Percentiles rank a stretch among this genome's conserved stretches.
Evolutionary conservation across 2,329 filamentous ascomycete genomes (phyloP).

Genomic region (Epichloe elymi): DNA sequence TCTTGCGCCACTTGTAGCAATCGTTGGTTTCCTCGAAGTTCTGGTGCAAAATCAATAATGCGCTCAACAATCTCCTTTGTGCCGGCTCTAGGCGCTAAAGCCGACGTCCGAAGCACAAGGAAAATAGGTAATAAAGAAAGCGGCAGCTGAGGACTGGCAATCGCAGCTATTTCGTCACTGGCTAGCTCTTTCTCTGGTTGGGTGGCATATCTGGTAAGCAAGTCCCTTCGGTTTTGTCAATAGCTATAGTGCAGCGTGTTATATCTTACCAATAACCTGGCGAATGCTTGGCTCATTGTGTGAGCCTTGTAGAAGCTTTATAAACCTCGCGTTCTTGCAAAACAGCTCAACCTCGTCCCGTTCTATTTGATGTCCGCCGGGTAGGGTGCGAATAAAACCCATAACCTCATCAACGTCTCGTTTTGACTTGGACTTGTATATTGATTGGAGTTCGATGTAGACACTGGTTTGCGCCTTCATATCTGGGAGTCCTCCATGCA

Average conservation of each 20-base stretch:
- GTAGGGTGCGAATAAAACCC: constrained; percentile 40
- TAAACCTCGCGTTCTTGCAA: constrained; percentile 88
- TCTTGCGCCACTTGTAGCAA: constrained; percentile 47
- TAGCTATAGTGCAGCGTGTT: neutral
- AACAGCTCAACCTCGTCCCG: constrained; percentile 74
- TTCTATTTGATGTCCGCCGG: constrained; percentile 42
- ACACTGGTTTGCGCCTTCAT: constrained; percentile 93
- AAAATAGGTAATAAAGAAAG: constrained; percentile 56
- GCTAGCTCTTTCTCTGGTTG: constrained; percentile 37
- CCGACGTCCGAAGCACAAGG: constrained; percentile 46
- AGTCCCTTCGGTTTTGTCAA: neutral
- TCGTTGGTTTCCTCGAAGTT: constrained; percentile 35
- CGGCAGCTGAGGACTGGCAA: constrained; percentile 32
- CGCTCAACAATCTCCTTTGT: constrained; percentile 40
- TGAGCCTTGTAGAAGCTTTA: constrained; percentile 64
- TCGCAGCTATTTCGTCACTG: constrained; percentile 39
- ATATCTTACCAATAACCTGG: constrained; percentile 39
- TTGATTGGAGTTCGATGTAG: constrained; percentile 80
- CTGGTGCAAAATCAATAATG: constrained; percentile 30
- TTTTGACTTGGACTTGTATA: constrained; percentile 83
- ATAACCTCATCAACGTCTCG: constrained; percentile 66
- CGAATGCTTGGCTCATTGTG: constrained; percentile 32
- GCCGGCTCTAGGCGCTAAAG: constrained; percentile 29
- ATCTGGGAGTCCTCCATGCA: constrained; percentile 81
- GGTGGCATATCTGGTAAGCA: neutral